Base-by-base conservation (phyloP, 345 rosid species). In the Aegle marmelos region DNA sequence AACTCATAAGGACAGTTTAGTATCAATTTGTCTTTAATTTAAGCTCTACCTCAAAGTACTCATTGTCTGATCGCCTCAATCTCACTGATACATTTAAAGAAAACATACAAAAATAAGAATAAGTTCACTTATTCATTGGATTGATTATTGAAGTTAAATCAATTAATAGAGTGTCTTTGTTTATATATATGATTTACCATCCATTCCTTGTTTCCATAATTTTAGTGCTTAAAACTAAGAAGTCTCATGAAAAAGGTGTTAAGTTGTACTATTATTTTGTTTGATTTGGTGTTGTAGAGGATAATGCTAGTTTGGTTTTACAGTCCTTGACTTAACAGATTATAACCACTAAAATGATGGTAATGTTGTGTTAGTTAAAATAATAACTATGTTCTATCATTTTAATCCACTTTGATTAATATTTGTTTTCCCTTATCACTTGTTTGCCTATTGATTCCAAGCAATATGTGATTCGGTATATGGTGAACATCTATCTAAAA, bases 401-500 rank as follows among this genome's bases (percentile, higher is more conserved):
- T 37, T 37, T 37, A 37, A 37, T 0, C 41, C 41, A 37, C 41
- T 37, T 37, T 37, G 2, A 41, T 41, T 9, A 2, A 41, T 41
- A 9, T 9, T 37, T 37, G 9, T 39, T 41, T 2, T 0, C 4
- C 14, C 4, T 41, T 10, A 9, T 39, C 48, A 75, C 60, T 66
- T 75, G 64, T 77, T 72, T 31, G n/a, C 48, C 57, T 83, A 9
- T 73, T 75, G 34, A 56, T 70, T 59, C 66, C 87, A 90, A 90
- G 72, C 89, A 1, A 79, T 87, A 39, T 89, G 92, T 76, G 87
- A 87, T 75, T 74, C 87, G 89, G 92, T 1, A 77, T 83, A 53
- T 89, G 94, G 92, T 90, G 91, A 72, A 39, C 85, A 79, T 85
- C 94, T 10, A 86, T 89, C 75, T 91, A 90, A 86, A 88, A 36